phyloP scores from a whole-genome alignment of 1,284 basidiomycete species.

The Melampsora larici-populina region DNA sequence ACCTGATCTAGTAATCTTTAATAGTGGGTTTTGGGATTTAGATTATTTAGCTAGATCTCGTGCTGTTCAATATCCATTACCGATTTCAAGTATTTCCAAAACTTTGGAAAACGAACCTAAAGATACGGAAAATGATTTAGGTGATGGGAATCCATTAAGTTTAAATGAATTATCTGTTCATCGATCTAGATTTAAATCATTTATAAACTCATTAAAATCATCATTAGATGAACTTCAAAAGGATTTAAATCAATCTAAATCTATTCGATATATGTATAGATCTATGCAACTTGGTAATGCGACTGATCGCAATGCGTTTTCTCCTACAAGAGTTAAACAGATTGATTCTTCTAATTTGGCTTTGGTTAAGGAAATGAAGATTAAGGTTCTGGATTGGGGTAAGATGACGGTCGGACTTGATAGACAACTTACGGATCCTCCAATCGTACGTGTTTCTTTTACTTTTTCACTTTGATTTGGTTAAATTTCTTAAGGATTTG shows the following conservation, averaged over 20 bases:
- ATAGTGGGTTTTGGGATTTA: conserved; percentile 40
- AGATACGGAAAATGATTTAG: background rate
- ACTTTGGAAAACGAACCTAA: background rate
- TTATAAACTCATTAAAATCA: conserved; percentile 9
- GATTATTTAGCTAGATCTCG: conserved; percentile 31
- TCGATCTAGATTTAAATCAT: background rate
- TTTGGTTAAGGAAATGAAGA: conserved; percentile 14
- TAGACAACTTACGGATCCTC: conserved; percentile 32
- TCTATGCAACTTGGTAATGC: conserved; percentile 40
- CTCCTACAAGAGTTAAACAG: conserved; percentile 18
- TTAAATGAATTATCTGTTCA: conserved; percentile 27
- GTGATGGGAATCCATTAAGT: conserved; percentile 24
- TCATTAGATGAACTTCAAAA: background rate
- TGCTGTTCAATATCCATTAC: background rate
- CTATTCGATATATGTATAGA: conserved; percentile 29
- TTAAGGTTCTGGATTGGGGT: conserved; percentile 36
- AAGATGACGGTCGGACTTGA: conserved; percentile 41
- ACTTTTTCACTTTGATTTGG: too few relatives aligned
- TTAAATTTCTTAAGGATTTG: background rate
- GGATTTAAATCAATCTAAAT: too few relatives aligned
- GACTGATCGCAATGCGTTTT: conserved; percentile 22
- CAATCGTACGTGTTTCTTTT: conserved; percentile 23
- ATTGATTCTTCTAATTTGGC: conserved; percentile 26
- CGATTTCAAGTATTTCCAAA: too few relatives aligned
- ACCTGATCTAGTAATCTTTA: conserved; percentile 36